Base-by-base conservation (phyloP, 2,329 filamentous ascomycete genomes). In the Calonectria pseudoreteaudii region DNA sequence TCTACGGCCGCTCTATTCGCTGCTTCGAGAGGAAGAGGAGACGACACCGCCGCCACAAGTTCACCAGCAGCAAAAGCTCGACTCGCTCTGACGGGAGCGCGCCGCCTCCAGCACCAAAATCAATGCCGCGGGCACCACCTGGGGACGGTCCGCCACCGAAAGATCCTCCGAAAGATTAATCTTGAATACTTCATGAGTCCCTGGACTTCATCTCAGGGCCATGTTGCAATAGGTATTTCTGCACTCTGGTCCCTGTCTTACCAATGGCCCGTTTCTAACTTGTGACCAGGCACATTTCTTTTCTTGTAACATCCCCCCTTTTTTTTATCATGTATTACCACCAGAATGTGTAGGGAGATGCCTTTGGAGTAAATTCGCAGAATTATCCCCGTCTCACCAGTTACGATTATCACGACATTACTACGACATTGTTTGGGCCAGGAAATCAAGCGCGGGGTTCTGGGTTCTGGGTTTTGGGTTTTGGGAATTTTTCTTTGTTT, bases 1-100 rank as follows among this genome's bases (percentile, higher is more conserved):
- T 81, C 5, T 88, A 88, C 75, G 82, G 86, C 60, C 70, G 74
- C 26, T 85, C 86, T 3, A 82, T 87, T 53, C 81, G 82, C 9
- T 83, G 84, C 69, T 80, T 80, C 1, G 76, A 78, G 23, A 81
- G 79, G 38, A 83, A 80, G 71, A 80, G 73, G 71, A 80, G 76
- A 49, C 76, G 74, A 1, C 62, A 49, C 44, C 75, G 62, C 36
- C 79, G 77, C 26, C 80, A 81, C 70, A 83, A 82, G 71, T 79
- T 80, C 3, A 72, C 77, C 18, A 77, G 80, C 31, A 81, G 81
- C 58, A 81, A 75, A n/a, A 85, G 82, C 84, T 83, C 85, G 30
- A 78, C 81, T 49, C 75, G 73, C 67, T 83, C 82, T 8, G 76
- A 78, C n/a, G 76, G 74, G 16, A 77, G 72, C 30, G 68, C 76